A percentile compares a stretch with the other conserved stretches of the same genome.
phyloP scores from a whole-genome alignment of 176 grass and related monocot genomes.

The Aegilops speltoides region DNA sequence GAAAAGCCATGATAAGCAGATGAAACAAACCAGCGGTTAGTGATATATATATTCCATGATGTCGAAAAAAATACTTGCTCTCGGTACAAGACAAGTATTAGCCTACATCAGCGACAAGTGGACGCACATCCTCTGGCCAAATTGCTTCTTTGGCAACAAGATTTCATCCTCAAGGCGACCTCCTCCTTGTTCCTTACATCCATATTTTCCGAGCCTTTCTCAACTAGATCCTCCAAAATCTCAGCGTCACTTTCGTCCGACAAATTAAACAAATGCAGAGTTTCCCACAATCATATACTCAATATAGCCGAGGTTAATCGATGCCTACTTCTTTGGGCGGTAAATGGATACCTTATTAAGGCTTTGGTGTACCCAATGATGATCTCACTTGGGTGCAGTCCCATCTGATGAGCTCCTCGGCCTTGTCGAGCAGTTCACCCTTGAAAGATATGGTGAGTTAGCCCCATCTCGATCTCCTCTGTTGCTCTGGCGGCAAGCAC shows the following conservation, averaged over 20 bases:
- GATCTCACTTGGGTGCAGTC: slow-evolving; percentile 93
- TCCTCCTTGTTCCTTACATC: slow-evolving; percentile 87
- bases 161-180: slow-evolving; percentile 77
- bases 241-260: slow-evolving; percentile 44
- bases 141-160: slow-evolving; percentile 94
- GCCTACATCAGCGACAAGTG: slow-evolving; percentile 92
- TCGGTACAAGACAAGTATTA: background rate
- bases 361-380: slow-evolving; percentile 89
- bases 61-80: background rate
- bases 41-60: background rate
- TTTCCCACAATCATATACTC: background rate
- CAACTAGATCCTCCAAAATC: slow-evolving; percentile 80
- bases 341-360: slow-evolving; percentile 56
- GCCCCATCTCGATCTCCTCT: slow-evolving; percentile 88
- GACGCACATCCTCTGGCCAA: slow-evolving; percentile 75
- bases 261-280: background rate
- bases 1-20: background rate
- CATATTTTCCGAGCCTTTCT: slow-evolving; percentile 92
- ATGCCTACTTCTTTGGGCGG: background rate
- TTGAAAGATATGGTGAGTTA: slow-evolving; percentile 91
- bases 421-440: slow-evolving; percentile 84
- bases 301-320: background rate
- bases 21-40: background rate
- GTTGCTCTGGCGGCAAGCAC: slow-evolving; percentile 73
- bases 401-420: slow-evolving; percentile 95